Percentiles rank a stretch among this genome's conserved stretches.
phyloP scores from a whole-genome alignment of 306 rosid species.

The Cicer pinnatifidum region DNA sequence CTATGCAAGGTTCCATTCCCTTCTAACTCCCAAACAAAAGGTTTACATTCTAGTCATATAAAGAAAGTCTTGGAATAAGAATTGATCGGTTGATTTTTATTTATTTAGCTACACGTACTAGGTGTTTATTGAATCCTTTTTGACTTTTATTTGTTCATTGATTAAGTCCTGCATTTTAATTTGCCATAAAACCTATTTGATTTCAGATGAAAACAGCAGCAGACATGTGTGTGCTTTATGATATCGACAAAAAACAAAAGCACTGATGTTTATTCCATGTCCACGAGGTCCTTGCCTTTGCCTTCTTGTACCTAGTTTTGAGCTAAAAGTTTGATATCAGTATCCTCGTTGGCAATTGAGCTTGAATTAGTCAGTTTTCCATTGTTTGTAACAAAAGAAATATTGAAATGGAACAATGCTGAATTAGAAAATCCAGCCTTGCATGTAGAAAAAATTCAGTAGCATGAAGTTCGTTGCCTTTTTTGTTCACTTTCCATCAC shows the following conservation, averaged over 20 bases:
- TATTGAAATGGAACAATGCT: constrained; percentile 31
- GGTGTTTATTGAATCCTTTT: not conserved
- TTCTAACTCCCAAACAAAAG: constrained; percentile 16
- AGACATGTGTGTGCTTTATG: constrained; percentile 74
- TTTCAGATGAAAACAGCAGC: constrained; percentile 91
- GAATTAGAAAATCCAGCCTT: constrained; percentile 30
- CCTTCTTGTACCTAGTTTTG: constrained; percentile 11
- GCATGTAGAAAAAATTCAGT: constrained; percentile 37
- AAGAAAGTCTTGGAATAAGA: constrained; percentile 7
- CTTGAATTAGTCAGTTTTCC: constrained; percentile 42
- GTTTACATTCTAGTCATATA: constrained; percentile 25
- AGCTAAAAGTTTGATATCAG: constrained; percentile 12
- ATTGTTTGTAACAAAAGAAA: constrained; percentile 46
- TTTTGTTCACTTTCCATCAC: not conserved
- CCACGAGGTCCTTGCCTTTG: constrained; percentile 21
- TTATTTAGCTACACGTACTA: constrained; percentile 12
- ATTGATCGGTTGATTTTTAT: constrained; percentile 16
- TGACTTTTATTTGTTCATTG: constrained; percentile 30
- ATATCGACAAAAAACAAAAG: constrained; percentile 69
- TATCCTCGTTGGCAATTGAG: constrained; percentile 35
- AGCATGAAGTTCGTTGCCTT: not conserved
- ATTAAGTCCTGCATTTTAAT: constrained; percentile 29
- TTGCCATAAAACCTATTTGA: constrained; percentile 16
- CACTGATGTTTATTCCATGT: constrained; percentile 47
- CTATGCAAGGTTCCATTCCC: not conserved